Evolutionary conservation across 2,329 filamentous ascomycete genomes (phyloP).

Genomic region (Beauveria pseudobassiana): DNA sequence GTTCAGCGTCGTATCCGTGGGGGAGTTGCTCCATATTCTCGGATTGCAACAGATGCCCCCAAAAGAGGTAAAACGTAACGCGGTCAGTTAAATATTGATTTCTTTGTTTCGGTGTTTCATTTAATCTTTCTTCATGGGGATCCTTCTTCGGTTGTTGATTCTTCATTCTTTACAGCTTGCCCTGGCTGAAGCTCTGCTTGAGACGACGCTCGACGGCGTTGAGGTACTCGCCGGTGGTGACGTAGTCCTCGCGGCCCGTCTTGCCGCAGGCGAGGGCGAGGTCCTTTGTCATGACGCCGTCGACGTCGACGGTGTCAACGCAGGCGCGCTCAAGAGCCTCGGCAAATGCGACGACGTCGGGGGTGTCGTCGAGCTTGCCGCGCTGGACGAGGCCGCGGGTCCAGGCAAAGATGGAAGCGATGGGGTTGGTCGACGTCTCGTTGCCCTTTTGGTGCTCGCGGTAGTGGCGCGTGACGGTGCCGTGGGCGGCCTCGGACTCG

Average conservation of each 20-base stretch:
- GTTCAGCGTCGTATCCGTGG: neutral
- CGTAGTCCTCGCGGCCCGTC: constrained; percentile 75
- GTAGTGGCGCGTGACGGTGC: constrained; percentile 96
- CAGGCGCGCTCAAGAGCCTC: constrained; percentile 89
- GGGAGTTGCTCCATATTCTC: neutral
- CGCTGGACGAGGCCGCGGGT: constrained; percentile 90
- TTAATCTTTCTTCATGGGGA: no score
- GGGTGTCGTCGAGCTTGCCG: constrained; percentile 86
- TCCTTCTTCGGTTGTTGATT: neutral
- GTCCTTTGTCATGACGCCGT: constrained; percentile 99
- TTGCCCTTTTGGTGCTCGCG: constrained; percentile 97
- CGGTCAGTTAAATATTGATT: neutral
- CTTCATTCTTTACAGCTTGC: constrained; percentile 55
- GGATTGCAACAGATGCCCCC: no score
- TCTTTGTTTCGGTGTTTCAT: neutral
- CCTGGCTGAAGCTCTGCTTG: constrained; percentile 64
- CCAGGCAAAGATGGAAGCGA: constrained; percentile 98
- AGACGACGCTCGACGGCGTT: constrained; percentile 86
- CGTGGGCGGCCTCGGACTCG: constrained; percentile 95
- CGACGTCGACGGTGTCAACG: constrained; percentile 85
- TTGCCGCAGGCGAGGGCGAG: constrained; percentile 90
- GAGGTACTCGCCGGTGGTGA: constrained; percentile 87
- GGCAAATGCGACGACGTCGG: constrained; percentile 84
- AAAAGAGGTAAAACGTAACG: neutral
- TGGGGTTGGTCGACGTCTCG: constrained; percentile 97